Evolutionary conservation across 106 monocot species (phyloP).

Genomic region (Phalaenopsis equestris): DNA sequence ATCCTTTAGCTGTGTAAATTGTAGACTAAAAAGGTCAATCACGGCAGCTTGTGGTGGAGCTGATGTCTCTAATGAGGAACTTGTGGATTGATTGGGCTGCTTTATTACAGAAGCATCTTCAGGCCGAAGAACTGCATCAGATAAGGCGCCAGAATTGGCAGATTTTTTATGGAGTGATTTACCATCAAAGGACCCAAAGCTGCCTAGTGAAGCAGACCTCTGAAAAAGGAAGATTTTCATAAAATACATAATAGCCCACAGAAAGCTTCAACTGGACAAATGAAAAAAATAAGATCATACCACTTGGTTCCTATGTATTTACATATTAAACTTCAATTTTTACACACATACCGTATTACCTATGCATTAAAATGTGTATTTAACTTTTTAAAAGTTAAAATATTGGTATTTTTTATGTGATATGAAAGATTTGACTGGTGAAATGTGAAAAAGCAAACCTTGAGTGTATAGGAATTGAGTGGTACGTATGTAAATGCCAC

Average conservation of each 20-base stretch:
- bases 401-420: too few species aligned
- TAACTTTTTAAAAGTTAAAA: too few species aligned
- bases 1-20: slow-evolving; percentile 20
- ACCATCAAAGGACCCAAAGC: slow-evolving; percentile 48
- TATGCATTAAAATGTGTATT: too few species aligned
- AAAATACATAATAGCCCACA: neutral
- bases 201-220: slow-evolving; percentile 68
- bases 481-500: too few species aligned
- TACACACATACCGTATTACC: too few species aligned
- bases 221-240: slow-evolving; percentile 17
- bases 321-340: too few species aligned
- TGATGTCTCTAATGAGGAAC: slow-evolving; percentile 21
- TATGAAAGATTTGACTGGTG: too few species aligned
- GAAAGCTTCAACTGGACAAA: too few species aligned
- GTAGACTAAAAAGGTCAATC: slow-evolving; percentile 26
- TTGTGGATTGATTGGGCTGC: neutral
- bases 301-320: too few species aligned
- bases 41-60: slow-evolving; percentile 8
- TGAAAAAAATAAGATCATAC: too few species aligned
- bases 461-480: too few species aligned
- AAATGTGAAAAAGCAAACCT: too few species aligned
- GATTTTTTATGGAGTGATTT: slow-evolving; percentile 34
- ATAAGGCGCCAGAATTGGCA: slow-evolving; percentile 34
- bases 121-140: slow-evolving; percentile 28
- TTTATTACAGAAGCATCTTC: slow-evolving; percentile 18